A percentile compares a stretch with the other conserved stretches of the same genome.
phyloP scores from a whole-genome alignment of 352 stramenopile genomes.

The Globisporangium radiosum region DNA sequence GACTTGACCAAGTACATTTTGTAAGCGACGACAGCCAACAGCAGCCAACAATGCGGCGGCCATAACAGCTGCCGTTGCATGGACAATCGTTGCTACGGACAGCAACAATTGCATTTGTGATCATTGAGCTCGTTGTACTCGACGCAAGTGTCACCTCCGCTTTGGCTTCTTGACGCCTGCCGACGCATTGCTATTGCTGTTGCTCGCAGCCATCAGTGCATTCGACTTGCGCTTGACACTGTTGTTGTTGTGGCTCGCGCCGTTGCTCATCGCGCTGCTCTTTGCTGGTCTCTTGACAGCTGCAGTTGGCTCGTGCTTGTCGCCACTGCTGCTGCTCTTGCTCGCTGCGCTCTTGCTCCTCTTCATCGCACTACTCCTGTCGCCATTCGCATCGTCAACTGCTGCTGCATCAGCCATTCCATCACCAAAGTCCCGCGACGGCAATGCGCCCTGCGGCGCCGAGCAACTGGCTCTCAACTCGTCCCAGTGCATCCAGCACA shows the following conservation, averaged over 20 bases:
- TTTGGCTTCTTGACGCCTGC: constrained; percentile 18
- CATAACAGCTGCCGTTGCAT: no score
- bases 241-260: constrained; percentile 5
- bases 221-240: constrained; percentile 15
- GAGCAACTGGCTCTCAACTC: constrained; percentile 73
- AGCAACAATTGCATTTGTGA: not conserved
- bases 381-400: not conserved
- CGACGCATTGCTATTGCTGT: not conserved
- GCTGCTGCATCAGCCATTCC: not conserved
- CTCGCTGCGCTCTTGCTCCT: constrained; percentile 1
- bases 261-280: constrained; percentile 11
- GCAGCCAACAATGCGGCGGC: no score
- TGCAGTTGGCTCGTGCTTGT: constrained; percentile 4
- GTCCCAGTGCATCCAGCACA: constrained; percentile 85
- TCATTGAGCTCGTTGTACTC: no score
- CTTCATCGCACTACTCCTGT: constrained; percentile 14
- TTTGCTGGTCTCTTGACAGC: constrained; percentile 9
- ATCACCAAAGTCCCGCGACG: constrained; percentile 14
- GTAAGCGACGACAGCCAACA: constrained; percentile 29
- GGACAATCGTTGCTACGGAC: not conserved
- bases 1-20: constrained; percentile 98
- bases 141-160: constrained; percentile 13
- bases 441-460: constrained; percentile 43
- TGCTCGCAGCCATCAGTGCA: not conserved
- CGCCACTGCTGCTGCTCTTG: constrained; percentile 4